These are phyloP conservation scores for Triadica sebifera DNA, from an alignment of 345 rosid species.

Conservation along the genomic window DNA sequence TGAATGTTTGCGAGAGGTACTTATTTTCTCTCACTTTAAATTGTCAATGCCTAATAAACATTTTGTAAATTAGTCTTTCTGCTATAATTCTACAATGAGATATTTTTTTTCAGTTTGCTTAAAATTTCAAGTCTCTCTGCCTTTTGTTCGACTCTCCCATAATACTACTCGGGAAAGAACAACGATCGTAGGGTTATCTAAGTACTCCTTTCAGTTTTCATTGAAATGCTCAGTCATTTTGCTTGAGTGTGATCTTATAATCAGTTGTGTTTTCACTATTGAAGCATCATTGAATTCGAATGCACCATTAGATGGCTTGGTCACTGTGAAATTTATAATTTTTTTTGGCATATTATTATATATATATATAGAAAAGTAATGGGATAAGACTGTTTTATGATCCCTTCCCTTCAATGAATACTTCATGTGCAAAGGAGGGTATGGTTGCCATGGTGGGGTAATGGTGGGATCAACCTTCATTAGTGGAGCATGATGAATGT, in stretches of 20 bases:
- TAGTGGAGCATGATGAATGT: not conserved
- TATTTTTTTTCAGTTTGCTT: not conserved
- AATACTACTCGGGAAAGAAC: not conserved
- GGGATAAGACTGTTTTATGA: not conserved
- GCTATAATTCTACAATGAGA: not conserved
- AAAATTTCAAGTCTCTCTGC: not conserved
- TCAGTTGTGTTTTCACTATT: not conserved
- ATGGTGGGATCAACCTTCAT: not conserved
- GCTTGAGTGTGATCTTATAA: not conserved
- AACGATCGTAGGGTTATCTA: not conserved
- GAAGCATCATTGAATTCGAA: not conserved
- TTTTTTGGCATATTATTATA: not conserved
- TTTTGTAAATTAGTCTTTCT: constrained; percentile 21
- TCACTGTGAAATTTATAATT: not conserved
- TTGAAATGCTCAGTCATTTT: not conserved
- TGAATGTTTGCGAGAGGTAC: constrained; percentile 1
- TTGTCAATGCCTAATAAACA: constrained; percentile 4
- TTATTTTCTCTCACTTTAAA: not conserved
- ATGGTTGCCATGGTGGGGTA: not conserved
- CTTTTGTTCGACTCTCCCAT: not conserved
- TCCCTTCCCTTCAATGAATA: not conserved
- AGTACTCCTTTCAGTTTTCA: not conserved
- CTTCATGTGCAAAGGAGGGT: not conserved
- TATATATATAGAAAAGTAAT: not conserved
- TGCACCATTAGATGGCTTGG: not conserved